A percentile compares a stretch with the other conserved stretches of the same genome.
Evolutionary conservation across 1,284 basidiomycete species (phyloP).

Genomic region (Tilletia walkeri): DNA sequence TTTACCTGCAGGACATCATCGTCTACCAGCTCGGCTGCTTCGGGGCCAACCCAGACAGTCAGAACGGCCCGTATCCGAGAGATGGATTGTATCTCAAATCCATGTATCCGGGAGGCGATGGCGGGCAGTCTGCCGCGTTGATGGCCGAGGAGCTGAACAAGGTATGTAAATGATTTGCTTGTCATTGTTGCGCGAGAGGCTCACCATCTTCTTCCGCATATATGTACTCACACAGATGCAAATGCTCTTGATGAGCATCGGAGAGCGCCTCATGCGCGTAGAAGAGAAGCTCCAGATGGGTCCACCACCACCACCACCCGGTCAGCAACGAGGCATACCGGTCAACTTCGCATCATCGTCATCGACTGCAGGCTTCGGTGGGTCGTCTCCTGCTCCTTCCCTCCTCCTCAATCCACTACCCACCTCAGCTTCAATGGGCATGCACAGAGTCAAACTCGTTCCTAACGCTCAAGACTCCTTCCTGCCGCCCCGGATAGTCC

Average conservation of each 20-base stretch:
- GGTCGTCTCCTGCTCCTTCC: too few species aligned
- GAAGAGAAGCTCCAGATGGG: background rate
- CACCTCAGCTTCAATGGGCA: background rate
- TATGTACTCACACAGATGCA: background rate
- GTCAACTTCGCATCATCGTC: background rate
- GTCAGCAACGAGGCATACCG: too few species aligned
- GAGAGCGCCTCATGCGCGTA: background rate
- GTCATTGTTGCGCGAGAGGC: too few species aligned
- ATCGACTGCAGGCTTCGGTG: background rate
- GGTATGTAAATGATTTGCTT: background rate
- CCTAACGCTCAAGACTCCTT: conserved; percentile 11
- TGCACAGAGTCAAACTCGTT: background rate
- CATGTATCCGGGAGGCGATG: background rate
- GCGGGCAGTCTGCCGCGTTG: background rate
- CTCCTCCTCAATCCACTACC: background rate
- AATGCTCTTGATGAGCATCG: conserved; percentile 4
- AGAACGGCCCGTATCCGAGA: background rate
- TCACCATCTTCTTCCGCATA: too few species aligned
- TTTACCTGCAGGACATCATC: background rate
- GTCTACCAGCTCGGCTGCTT: background rate
- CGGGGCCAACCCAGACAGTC: background rate
- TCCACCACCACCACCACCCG: background rate
- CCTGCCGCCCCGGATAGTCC: background rate
- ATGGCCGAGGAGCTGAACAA: background rate
- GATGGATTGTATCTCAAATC: background rate